phyloP scores from a whole-genome alignment of 108 stramenopile genomes.

The Thalassiosira profunda region DNA sequence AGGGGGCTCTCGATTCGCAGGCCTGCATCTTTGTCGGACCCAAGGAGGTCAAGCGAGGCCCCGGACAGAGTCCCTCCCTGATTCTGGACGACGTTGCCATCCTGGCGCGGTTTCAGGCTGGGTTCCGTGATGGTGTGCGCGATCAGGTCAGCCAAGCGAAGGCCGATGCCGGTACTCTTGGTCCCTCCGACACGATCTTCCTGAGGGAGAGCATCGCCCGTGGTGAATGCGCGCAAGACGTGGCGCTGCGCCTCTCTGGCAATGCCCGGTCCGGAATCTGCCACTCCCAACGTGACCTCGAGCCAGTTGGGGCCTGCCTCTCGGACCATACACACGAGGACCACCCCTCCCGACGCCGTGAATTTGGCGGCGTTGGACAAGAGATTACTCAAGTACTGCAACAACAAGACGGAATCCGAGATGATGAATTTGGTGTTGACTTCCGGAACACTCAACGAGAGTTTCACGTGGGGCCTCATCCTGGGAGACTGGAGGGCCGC shows the following conservation, averaged over 20 bases:
- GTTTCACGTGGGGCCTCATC: conserved; percentile 24
- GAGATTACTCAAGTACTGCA: conserved; percentile 48
- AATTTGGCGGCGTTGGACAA: conserved; percentile 48
- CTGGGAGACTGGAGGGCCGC: conserved; percentile 41
- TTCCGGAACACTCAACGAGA: conserved; percentile 29
- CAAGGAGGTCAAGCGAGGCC: conserved; percentile 13
- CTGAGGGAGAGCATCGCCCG: conserved; percentile 46
- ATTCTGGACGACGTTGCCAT: conserved; percentile 18
- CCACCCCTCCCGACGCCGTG: conserved; percentile 34
- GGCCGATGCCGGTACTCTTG: conserved; percentile 42
- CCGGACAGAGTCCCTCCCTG: conserved; percentile 20
- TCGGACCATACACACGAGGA: conserved; percentile 25
- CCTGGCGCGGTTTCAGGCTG: conserved; percentile 36
- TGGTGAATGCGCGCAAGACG: conserved; percentile 48
- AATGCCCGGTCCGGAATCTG: conserved; percentile 49
- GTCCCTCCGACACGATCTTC: conserved; percentile 36
- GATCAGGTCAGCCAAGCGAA: conserved; percentile 48
- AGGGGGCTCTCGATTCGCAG: conserved; percentile 31
- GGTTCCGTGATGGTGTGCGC: conserved; percentile 40
- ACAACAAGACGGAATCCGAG: conserved; percentile 39
- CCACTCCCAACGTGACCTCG: conserved; percentile 43
- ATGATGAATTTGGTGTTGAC: conserved; percentile 23
- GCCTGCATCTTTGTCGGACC: conserved; percentile 10
- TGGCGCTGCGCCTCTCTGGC: conserved; percentile 28
- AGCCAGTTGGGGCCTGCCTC: conserved; percentile 42